Base-by-base conservation (phyloP, 2,329 filamentous ascomycete genomes). In the Beauveria sp. region DNA sequence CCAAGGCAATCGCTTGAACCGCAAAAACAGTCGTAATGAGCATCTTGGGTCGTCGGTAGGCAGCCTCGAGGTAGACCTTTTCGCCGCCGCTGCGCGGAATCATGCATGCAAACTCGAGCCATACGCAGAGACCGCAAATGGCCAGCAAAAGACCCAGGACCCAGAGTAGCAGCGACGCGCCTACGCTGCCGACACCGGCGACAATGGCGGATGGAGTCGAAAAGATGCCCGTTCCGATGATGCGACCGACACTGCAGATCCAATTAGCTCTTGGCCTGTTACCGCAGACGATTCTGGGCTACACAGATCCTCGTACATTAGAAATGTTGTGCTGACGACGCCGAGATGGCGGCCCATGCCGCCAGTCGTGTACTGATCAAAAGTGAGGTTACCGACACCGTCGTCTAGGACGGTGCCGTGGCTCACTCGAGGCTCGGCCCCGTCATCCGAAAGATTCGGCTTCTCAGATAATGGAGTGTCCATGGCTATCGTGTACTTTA, bases 221-320 rank as follows among this genome's bases (percentile, higher is more conserved):
- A 28, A 66, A 66, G 51, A 66, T 66, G 46, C 65, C 65, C 3
- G 65, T 66, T 18, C 65, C 65, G n/a, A 66, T 64, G 43, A 66
- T 66, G 61, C 65, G 65, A 10, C 65, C 65, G 59, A 66, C 59
- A 47, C 65, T 65, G 34, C 16, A 28, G 12, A 37, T 12, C 9
- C 18, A 2, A 18, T 46, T 51, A 55, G 41, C 18, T 44, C 37
- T 18, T 6, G 40, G 6, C 28, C 22, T 24, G 53, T 55, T 37
- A 14, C 14, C 28, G 1, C 12, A n/a, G 6, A 16, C 5, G 37
- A 34, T 6, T 14, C 16, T 26, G 20, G 5, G 16, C 7, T 9
- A 5, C 12, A n/a, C 16, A 9, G 5, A 16, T 16, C 12, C 4
- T 7, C 65, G 9, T 54, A 66, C 65, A 67, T 64, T 2, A 67